Conservation (phyloP, 2,329 filamentous ascomycete species). For the Ceratocystis variospora region DNA sequence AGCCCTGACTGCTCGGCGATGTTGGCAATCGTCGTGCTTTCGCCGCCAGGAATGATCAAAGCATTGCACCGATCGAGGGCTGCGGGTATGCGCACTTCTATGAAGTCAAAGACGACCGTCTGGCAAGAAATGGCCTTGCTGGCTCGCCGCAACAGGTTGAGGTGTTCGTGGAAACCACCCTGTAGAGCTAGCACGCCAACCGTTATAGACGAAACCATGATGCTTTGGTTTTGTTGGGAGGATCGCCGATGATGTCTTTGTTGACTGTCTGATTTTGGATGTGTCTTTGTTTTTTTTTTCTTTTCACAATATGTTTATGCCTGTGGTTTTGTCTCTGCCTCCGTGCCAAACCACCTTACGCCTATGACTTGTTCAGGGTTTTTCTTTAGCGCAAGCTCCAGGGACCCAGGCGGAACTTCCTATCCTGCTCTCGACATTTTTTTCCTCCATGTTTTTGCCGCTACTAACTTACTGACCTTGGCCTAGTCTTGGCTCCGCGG, state of each 20-base stretch:
- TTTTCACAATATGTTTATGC: no score
- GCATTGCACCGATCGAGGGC: slow-evolving; percentile 65
- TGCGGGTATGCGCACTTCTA: slow-evolving; percentile 63
- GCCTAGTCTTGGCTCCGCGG: neutral
- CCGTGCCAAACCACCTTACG: no score
- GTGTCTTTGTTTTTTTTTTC: neutral
- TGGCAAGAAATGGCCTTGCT: slow-evolving; percentile 34
- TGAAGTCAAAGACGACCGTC: slow-evolving; percentile 39
- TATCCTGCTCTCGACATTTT: neutral
- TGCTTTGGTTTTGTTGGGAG: neutral
- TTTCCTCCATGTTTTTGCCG: neutral
- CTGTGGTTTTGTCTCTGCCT: no score
- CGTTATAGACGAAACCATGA: slow-evolving; percentile 28
- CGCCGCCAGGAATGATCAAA: slow-evolving; percentile 81
- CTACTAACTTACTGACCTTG: neutral
- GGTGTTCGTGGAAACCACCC: slow-evolving; percentile 83
- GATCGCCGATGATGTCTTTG: neutral
- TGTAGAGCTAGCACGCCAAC: slow-evolving; percentile 63
- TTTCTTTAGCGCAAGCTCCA: neutral
- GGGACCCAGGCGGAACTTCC: slow-evolving; percentile 4
- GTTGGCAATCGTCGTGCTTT: slow-evolving; percentile 85
- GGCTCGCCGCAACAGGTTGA: slow-evolving; percentile 60
- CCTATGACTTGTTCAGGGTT: neutral
- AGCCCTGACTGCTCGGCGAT: slow-evolving; percentile 71
- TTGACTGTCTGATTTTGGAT: neutral